Percentiles rank a stretch among this genome's conserved stretches.
phyloP scores from a whole-genome alignment of 1,284 basidiomycete genomes.

The Anthracocystis setariae region DNA sequence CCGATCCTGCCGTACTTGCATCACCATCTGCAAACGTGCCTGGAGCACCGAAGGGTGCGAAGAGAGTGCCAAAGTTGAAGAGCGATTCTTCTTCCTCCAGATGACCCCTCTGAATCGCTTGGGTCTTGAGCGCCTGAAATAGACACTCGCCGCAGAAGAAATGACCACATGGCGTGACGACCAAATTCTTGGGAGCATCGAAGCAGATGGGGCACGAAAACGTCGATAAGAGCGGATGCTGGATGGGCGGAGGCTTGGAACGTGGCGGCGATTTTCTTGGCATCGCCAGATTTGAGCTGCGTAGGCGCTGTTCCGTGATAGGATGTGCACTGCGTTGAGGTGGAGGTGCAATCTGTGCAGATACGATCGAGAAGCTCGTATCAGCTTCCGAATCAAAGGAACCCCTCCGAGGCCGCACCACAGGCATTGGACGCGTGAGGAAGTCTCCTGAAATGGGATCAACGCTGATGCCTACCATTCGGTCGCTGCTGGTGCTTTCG shows the following conservation, averaged over 20 bases:
- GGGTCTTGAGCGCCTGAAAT: constrained; percentile 55
- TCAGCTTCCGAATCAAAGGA: constrained; percentile 13
- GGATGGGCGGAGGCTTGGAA: constrained; percentile 45
- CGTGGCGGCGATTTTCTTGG: constrained; percentile 41
- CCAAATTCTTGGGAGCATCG: constrained; percentile 47
- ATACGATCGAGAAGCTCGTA: constrained; percentile 20
- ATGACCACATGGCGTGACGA: constrained; percentile 60
- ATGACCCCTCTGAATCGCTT: constrained; percentile 41
- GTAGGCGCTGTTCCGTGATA: constrained; percentile 41
- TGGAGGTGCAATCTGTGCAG: constrained; percentile 13
- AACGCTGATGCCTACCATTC: constrained; percentile 28
- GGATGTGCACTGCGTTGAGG: constrained; percentile 25
- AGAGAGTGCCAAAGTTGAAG: constrained; percentile 19
- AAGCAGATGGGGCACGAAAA: constrained; percentile 64
- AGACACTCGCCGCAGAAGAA: constrained; percentile 63
- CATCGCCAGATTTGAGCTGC: constrained; percentile 26
- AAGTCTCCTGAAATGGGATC: constrained; percentile 35
- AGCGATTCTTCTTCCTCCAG: constrained; percentile 35
- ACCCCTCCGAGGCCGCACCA: constrained; percentile 19
- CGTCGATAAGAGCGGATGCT: constrained; percentile 48
- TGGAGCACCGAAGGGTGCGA: constrained; percentile 38
- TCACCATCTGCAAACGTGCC: constrained; percentile 11
- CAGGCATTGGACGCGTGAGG: constrained; percentile 30
- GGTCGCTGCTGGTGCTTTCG: background rate
- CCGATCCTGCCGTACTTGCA: background rate